These are phyloP conservation scores for Ogataea trehaloabstinens DNA, from an alignment of 805 yeast genomes.

Conservation along the genomic window DNA sequence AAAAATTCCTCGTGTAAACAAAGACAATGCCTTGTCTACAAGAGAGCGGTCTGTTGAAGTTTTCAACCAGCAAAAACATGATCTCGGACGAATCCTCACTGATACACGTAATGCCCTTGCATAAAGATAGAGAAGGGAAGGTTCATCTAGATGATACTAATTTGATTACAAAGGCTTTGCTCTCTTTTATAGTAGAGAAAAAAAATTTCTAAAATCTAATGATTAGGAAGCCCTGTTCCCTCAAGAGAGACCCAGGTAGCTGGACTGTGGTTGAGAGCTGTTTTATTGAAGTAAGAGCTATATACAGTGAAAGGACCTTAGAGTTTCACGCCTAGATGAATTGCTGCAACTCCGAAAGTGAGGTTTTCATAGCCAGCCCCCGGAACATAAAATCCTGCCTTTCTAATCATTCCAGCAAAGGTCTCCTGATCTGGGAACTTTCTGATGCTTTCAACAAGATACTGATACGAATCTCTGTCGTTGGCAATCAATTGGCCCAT, in stretches of 20 bases:
- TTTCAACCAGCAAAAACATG: constrained; percentile 99
- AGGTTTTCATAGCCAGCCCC: constrained; percentile 90
- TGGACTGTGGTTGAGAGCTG: not conserved
- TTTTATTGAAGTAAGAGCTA: no score
- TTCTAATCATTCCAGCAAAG: constrained; percentile 86
- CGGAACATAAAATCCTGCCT: constrained; percentile 92
- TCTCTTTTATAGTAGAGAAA: constrained; percentile 12
- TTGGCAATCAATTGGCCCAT: constrained; percentile 96
- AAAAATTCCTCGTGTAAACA: constrained; percentile 71
- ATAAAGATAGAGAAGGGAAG: constrained; percentile 62
- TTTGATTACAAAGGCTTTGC: not conserved
- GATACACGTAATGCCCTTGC: constrained; percentile 99
- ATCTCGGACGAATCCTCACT: constrained; percentile 99
- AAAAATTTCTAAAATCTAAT: constrained; percentile 7
- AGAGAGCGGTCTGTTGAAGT: constrained; percentile 91
- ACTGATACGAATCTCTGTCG: constrained; percentile 94
- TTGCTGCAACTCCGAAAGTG: constrained; percentile 93
- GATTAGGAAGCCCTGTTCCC: not conserved
- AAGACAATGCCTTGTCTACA: constrained; percentile 31
- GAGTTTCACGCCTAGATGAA: constrained; percentile 91
- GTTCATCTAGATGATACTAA: not conserved
- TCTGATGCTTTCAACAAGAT: constrained; percentile 90
- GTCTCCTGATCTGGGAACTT: constrained; percentile 90
- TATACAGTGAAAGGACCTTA: constrained; percentile 26
- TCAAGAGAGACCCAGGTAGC: not conserved